Conservation (phyloP, 441 rosid species). For the Biscutella laevigata region DNA sequence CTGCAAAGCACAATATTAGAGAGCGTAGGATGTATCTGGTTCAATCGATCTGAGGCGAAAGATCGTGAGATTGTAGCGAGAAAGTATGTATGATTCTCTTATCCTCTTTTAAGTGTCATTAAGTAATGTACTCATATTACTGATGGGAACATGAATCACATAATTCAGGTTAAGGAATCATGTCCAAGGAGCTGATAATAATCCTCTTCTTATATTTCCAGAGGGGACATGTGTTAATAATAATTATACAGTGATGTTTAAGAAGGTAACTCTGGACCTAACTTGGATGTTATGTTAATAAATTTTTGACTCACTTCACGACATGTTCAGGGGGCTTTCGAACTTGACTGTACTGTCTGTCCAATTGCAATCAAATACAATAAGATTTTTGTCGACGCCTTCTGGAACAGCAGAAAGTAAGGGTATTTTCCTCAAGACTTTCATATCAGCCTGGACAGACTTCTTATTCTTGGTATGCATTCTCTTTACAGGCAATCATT, state of each 20-base stretch:
- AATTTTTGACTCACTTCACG: constrained; percentile 16
- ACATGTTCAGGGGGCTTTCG: constrained; percentile 79
- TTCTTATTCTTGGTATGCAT: constrained; percentile 10
- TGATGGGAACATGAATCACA: constrained; percentile 11
- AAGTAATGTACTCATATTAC: background rate
- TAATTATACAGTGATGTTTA: constrained; percentile 93
- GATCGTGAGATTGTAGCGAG: constrained; percentile 92
- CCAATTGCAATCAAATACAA: constrained; percentile 94
- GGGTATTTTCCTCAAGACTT: constrained; percentile 12
- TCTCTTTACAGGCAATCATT: constrained; percentile 72
- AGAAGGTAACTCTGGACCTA: constrained; percentile 55
- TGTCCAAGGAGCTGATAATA: constrained; percentile 76
- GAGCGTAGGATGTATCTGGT: constrained; percentile 97
- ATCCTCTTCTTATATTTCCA: constrained; percentile 98
- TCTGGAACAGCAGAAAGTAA: constrained; percentile 97
- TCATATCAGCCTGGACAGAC: too few relatives aligned
- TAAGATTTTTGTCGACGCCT: constrained; percentile 92
- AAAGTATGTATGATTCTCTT: constrained; percentile 48
- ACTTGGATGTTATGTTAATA: background rate
- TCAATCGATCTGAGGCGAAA: constrained; percentile 82
- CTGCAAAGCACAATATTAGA: constrained; percentile 92
- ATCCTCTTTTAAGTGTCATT: background rate
- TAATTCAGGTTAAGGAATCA: constrained; percentile 81
- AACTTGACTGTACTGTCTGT: constrained; percentile 87
- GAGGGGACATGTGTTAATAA: constrained; percentile 96